phyloP scores from a whole-genome alignment of 257 asterid genomes.

The Primulina huaijiensis region DNA sequence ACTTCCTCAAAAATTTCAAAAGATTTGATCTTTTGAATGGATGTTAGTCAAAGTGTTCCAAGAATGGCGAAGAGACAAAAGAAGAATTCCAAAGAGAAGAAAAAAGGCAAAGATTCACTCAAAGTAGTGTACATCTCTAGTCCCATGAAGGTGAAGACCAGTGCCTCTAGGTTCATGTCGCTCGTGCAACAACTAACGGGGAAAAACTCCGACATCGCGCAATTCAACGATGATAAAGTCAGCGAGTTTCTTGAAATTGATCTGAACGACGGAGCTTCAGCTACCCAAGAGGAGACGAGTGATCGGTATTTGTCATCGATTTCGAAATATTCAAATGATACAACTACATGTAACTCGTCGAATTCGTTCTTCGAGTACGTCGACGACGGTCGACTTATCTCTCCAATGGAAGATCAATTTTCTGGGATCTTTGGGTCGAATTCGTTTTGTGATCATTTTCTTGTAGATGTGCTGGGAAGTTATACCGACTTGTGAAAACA shows the following conservation, averaged over 20 bases:
- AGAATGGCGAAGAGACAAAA: constrained; percentile 28
- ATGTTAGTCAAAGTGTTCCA: constrained; percentile 23
- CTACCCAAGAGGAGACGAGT: background rate
- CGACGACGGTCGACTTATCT: constrained; percentile 30
- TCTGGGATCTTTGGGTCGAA: constrained; percentile 31
- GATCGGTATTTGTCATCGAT: constrained; percentile 18
- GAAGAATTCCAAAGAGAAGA: constrained; percentile 27
- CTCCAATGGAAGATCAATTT: constrained; percentile 35
- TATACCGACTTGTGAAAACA: constrained; percentile 38
- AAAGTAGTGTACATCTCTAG: constrained; percentile 81
- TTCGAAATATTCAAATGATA: constrained; percentile 24
- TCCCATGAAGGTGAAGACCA: constrained; percentile 81
- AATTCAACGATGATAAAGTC: constrained; percentile 9
- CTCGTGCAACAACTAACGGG: constrained; percentile 79
- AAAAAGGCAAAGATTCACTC: constrained; percentile 29
- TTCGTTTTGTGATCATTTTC: constrained; percentile 34
- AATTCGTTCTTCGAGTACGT: constrained; percentile 36
- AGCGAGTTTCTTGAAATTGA: constrained; percentile 26
- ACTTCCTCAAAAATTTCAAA: no score
- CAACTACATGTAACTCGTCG: constrained; percentile 21
- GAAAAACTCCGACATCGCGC: constrained; percentile 47
- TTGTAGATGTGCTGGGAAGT: constrained; percentile 57
- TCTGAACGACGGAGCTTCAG: background rate
- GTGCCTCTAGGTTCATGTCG: constrained; percentile 57
- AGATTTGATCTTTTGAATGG: constrained; percentile 17